Evolutionary conservation across 768 basidiomycete species (phyloP), one percentile per base, ranked within the genome.

Genomic region (Russula lepida): DNA sequence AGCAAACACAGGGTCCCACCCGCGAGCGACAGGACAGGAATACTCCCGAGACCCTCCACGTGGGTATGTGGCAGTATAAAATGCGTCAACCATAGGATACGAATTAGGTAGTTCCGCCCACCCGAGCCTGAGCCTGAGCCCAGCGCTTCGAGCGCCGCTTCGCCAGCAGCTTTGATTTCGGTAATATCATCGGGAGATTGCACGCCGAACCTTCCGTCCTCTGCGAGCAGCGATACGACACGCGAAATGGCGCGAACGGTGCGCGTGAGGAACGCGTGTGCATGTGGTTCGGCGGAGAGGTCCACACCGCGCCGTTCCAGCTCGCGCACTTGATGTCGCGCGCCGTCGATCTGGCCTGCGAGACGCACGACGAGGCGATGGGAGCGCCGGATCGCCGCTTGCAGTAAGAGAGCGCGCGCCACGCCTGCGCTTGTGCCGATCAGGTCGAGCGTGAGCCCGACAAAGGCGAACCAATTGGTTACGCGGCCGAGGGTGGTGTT

Each of bases 361-460:
- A 62, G 44, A 4, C 35, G 56, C 30, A 41, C 44, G 21, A 51
- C n/a, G 28, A 62, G 61, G 21, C 35, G 50, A 56, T 63, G 62
- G 21, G 35, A 47, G 46, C 53, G 62, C 15, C 44, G 55, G 44
- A 60, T 60, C 17, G 54, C 15, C 13, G 49, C 39, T 27, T 64
- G 63, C 12, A 60, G 51, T 8, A 61, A 39, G 47, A 55, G 56
- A 6, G 65, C 56, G n/a, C 55, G 61, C 21, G 48, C 58, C 3
- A 68, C 56, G 50, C 60, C 64, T 17, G 56, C 19, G 33, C 46
- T 48, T 3, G 66, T 61, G 23, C 66, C 66, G 6, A 67, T 52
- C 41, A 67, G 51, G 46, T 67, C 66, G 41, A 67, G 61, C 33
- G 65, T 59, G 51, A 67, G 53, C 0, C 66, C 66, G 47, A 67